Evolutionary conservation across 1,284 basidiomycete genomes (phyloP).

Genomic region (Austroboletus niveus): DNA sequence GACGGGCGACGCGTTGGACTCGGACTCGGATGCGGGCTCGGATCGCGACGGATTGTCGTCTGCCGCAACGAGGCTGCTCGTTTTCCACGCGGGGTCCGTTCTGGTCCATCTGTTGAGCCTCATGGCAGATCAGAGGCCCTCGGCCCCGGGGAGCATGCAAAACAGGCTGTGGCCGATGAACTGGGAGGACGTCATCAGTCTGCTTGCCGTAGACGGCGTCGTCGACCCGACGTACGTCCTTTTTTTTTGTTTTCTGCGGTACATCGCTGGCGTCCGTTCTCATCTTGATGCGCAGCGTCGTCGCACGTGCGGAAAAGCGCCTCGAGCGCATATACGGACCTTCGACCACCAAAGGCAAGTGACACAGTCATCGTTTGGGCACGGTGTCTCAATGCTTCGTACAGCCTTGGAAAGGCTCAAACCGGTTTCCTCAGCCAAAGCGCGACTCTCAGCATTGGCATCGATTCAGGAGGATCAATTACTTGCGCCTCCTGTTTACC

Average conservation of each 20-base stretch:
- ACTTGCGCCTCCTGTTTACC: background rate
- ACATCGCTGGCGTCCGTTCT: background rate
- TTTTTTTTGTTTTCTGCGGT: too few relatives aligned
- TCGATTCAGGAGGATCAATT: conserved; percentile 4
- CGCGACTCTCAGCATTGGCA: background rate
- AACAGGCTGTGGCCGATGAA: conserved; percentile 30
- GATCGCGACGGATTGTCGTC: conserved; percentile 16
- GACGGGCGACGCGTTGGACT: background rate
- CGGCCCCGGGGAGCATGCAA: conserved; percentile 32
- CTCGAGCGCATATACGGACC: conserved; percentile 26
- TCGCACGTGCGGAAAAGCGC: conserved; percentile 22
- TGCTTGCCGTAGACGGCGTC: conserved; percentile 19
- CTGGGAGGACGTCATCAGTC: conserved; percentile 31
- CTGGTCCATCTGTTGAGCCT: conserved; percentile 24
- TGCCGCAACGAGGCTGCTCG: conserved; percentile 10
- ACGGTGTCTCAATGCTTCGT: conserved; percentile 5
- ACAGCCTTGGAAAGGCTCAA: conserved; percentile 14
- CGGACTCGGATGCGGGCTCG: background rate
- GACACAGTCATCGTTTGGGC: background rate
- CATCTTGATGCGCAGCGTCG: conserved; percentile 17
- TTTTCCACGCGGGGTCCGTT: conserved; percentile 12
- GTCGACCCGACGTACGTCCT: conserved; percentile 20
- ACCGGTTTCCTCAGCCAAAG: background rate
- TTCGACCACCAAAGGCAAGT: conserved; percentile 16
- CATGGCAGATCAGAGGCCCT: conserved; percentile 27